Evolutionary conservation across 306 rosid species (phyloP), one percentile per base, ranked within the genome.

Genomic region (Cyamopsis tetragonoloba): DNA sequence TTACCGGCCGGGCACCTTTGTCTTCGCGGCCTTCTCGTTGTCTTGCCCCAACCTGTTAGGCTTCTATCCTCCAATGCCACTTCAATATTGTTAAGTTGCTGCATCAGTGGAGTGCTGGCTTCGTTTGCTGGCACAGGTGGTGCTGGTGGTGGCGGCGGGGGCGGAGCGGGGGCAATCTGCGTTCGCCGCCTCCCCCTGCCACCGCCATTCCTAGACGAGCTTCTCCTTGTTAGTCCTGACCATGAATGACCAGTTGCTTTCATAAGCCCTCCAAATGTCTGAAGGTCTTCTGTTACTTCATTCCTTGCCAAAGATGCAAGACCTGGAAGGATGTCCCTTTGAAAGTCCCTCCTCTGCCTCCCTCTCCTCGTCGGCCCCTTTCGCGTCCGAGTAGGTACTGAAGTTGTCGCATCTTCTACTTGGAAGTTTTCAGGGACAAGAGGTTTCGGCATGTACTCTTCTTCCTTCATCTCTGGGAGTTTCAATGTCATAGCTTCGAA

Each of bases 211-310:
- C 93, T 83, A 2, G 92, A 71, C 18, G 91, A 87, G 77, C 74
- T 87, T 80, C 96, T 92, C 85, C 98, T 77, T 10, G 96, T 76
- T 62, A 77, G 61, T 66, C 98, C 96, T 0, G 92, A 84, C 98
- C 97, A 93, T 4, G 87, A 64, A 71, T 90, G 89, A 43, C 97
- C 97, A 4, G 86, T 86, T 48, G 97, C 88, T 78, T 84, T 83
- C 97, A 90, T 93, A 71, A 93, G 79, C 67, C 96, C 96, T 49
- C 96, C 96, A 73, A 93, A 93, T 56, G 86, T 88, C 79, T 93
- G 99, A 73, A 93, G 87, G 85, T 93, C 99, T 79, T 90, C 99
- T 4, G 97, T 93, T 46, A 93, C 97, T 83, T 93, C 97, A 26
- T 90, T 93, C 86, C 99, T 88, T 11, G 97, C 90, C 57, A 93